phyloP scores from a whole-genome alignment of 2,329 filamentous ascomycete genomes.

The Aspergillus chevalieri region DNA sequence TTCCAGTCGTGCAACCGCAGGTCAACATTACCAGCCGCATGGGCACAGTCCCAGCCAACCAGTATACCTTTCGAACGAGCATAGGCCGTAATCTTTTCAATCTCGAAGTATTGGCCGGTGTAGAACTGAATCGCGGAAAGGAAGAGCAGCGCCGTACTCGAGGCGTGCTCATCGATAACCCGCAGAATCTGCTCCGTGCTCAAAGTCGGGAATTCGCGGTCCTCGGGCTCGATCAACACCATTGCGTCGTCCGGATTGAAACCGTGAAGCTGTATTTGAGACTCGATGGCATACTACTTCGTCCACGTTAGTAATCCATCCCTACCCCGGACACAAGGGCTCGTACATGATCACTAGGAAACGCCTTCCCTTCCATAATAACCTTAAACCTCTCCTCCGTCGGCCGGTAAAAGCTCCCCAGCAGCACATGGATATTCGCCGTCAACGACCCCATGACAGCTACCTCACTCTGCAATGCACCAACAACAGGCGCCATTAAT shows the following conservation, averaged over 20 bases:
- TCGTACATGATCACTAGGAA: constrained; percentile 74
- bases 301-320: constrained; percentile 7
- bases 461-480: constrained; percentile 65
- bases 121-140: constrained; percentile 90
- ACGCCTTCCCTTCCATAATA: constrained; percentile 83
- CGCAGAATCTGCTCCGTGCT: constrained; percentile 65
- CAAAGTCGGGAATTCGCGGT: constrained; percentile 51
- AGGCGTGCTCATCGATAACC: constrained; percentile 67
- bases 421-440: constrained; percentile 70
- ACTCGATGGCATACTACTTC: constrained; percentile 69
- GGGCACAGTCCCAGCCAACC: constrained; percentile 83
- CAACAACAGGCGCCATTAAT: constrained; percentile 67
- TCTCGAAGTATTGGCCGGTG: constrained; percentile 82
- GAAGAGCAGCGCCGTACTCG: constrained; percentile 67
- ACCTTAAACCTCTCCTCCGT: constrained; percentile 64
- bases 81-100: constrained; percentile 68
- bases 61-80: constrained; percentile 65
- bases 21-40: constrained; percentile 78
- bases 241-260: constrained; percentile 62
- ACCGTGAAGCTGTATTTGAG: constrained; percentile 67
- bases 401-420: constrained; percentile 78
- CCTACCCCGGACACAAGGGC: neutral
- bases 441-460: constrained; percentile 86
- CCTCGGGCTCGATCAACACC: constrained; percentile 64
- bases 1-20: constrained; percentile 78